These are phyloP conservation scores for Apiospora marii DNA, from an alignment of 2,329 filamentous ascomycete genomes.

Conservation along the genomic window DNA sequence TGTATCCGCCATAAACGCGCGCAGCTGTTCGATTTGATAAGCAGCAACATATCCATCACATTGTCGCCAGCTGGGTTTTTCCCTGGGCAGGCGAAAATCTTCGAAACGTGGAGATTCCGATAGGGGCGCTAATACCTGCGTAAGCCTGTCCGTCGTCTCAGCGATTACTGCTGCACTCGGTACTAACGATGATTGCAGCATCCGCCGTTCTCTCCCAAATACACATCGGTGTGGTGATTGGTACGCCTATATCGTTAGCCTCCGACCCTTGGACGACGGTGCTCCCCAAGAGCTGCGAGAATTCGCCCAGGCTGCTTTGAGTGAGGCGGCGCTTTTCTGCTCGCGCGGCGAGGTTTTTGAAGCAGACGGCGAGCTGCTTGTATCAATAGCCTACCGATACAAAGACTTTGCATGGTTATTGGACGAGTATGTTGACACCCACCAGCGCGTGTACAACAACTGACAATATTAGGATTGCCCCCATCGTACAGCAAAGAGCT, in stretches of 20 bases:
- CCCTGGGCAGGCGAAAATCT: background rate
- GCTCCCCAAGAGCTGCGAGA: background rate
- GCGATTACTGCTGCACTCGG: background rate
- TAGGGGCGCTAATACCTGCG: background rate
- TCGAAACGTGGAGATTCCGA: background rate
- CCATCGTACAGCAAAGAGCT: constrained; percentile 2
- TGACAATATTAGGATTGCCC: constrained; percentile 2
- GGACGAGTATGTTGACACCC: background rate
- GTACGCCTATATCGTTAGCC: background rate
- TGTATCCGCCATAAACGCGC: background rate
- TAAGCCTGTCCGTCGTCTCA: background rate
- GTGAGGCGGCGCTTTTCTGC: constrained; percentile 10
- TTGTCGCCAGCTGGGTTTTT: background rate
- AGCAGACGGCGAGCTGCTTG: constrained; percentile 21
- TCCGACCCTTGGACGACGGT: background rate
- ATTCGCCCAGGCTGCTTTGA: constrained; percentile 3
- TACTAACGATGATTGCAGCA: background rate
- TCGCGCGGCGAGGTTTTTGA: background rate
- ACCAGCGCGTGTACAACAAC: too few species aligned
- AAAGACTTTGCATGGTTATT: background rate
- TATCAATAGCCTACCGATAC: background rate
- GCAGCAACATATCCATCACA: background rate
- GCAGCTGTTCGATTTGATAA: background rate
- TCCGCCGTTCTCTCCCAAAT: background rate
- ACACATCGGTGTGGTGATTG: background rate